These are phyloP conservation scores for Aspergillus brunneoviolaceus DNA, from an alignment of 2,329 filamentous ascomycete genomes.

Conservation along the genomic window DNA sequence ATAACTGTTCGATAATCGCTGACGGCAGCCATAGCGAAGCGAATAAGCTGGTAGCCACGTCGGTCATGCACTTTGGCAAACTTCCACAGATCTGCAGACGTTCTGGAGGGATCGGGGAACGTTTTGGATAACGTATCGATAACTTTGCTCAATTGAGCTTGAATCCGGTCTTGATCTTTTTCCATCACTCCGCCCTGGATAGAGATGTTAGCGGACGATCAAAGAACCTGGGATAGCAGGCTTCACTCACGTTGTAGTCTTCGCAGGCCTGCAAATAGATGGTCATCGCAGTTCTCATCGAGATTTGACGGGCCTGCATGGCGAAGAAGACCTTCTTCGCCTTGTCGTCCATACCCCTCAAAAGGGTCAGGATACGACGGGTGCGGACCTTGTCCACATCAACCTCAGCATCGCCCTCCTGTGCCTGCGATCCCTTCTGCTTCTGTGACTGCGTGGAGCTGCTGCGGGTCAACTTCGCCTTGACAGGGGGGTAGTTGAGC, in stretches of 20 bases:
- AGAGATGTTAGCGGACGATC: not conserved
- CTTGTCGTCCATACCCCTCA: constrained; percentile 72
- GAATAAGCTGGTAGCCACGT: constrained; percentile 82
- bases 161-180: constrained; percentile 63
- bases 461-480: constrained; percentile 48
- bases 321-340: constrained; percentile 87
- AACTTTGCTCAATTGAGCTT: constrained; percentile 68
- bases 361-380: constrained; percentile 78
- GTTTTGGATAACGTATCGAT: constrained; percentile 71
- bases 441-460: constrained; percentile 59
- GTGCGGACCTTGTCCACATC: constrained; percentile 67
- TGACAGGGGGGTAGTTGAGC: constrained; percentile 76
- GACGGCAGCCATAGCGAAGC: constrained; percentile 78
- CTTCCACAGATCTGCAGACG: constrained; percentile 76
- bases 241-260: constrained; percentile 64
- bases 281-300: constrained; percentile 70
- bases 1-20: constrained; percentile 90
- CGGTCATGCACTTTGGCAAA: constrained; percentile 91
- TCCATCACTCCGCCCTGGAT: constrained; percentile 70
- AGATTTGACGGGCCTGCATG: constrained; percentile 74
- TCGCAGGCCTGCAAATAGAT: constrained; percentile 84
- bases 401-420: constrained; percentile 38
- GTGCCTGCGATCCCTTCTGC: constrained; percentile 36
- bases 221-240: not conserved
- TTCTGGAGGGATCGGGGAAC: constrained; percentile 72